These are phyloP conservation scores for Isatis lusitanica DNA, from an alignment of 441 rosid genomes.

Conservation along the genomic window DNA sequence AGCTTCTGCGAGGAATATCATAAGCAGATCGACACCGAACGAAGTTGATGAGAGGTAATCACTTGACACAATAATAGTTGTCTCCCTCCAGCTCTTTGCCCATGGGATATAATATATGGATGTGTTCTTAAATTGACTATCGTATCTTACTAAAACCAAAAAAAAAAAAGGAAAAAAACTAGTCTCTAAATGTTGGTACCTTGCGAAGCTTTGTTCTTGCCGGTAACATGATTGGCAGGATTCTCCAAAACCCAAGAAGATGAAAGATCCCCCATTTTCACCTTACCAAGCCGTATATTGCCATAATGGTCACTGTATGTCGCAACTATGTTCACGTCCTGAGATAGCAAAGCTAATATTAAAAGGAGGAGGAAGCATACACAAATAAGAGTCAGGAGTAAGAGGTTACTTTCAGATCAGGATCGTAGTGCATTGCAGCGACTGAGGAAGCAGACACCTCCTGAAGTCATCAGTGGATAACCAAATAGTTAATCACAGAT, in stretches of 20 bases:
- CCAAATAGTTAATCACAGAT: slow-evolving; percentile 6
- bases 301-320: slow-evolving; percentile 78
- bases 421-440: slow-evolving; percentile 35
- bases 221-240: slow-evolving; percentile 44
- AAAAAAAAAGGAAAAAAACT: neutral
- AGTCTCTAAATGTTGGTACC: slow-evolving; percentile 42
- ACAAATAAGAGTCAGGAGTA: neutral
- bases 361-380: slow-evolving; percentile 36
- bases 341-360: slow-evolving; percentile 15
- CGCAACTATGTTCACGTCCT: slow-evolving; percentile 90
- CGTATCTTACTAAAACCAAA: neutral
- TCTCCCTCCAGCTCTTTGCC: neutral
- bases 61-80: neutral
- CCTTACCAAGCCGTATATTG: slow-evolving; percentile 51
- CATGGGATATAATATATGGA: neutral
- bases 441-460: slow-evolving; percentile 29
- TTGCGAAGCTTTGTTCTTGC: slow-evolving; percentile 40
- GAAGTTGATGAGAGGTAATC: slow-evolving; percentile 1
- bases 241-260: slow-evolving; percentile 84
- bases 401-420: slow-evolving; percentile 51
- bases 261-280: slow-evolving; percentile 84
- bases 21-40: neutral
- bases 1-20: slow-evolving; percentile 13
- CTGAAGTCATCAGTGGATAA: slow-evolving; percentile 1
- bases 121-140: neutral